These are phyloP conservation scores for Pythium volutum DNA, from an alignment of 352 stramenopile species.

Conservation along the genomic window DNA sequence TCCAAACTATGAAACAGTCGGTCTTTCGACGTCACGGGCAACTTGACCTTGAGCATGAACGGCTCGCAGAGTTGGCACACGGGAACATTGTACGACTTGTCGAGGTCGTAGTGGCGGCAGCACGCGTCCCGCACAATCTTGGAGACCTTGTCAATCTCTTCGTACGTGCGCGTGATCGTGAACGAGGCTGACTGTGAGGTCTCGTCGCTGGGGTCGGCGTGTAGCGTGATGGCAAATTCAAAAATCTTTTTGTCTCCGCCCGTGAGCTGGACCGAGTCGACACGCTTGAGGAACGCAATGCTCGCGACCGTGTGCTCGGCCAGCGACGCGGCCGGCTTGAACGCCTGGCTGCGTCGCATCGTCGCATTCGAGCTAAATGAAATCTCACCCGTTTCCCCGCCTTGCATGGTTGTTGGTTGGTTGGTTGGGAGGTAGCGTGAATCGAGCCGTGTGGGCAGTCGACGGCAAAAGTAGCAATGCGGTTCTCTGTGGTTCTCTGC, in stretches of 20 bases:
- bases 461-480: no score
- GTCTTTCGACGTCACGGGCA: not conserved
- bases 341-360: constrained; percentile 4
- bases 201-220: not conserved
- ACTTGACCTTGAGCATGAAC: not conserved
- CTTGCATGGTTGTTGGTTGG: not conserved
- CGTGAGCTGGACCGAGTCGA: not conserved
- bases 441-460: no score
- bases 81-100: not conserved
- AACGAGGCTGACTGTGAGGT: not conserved
- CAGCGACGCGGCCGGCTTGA: not conserved
- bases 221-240: not conserved
- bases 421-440: no score
- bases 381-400: not conserved
- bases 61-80: constrained; percentile 4
- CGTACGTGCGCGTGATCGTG: not conserved
- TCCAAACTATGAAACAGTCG: not conserved
- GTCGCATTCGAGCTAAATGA: no score
- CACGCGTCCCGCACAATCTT: constrained; percentile 1
- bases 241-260: constrained; percentile 10
- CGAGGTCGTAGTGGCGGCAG: not conserved
- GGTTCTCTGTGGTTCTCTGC: no score
- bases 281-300: constrained; percentile 1
- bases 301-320: not conserved
- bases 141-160: not conserved